A percentile compares a stretch with the other conserved stretches of the same genome.
Evolutionary conservation across 83 land plant species (phyloP).

Genomic region (Picea mariana): DNA sequence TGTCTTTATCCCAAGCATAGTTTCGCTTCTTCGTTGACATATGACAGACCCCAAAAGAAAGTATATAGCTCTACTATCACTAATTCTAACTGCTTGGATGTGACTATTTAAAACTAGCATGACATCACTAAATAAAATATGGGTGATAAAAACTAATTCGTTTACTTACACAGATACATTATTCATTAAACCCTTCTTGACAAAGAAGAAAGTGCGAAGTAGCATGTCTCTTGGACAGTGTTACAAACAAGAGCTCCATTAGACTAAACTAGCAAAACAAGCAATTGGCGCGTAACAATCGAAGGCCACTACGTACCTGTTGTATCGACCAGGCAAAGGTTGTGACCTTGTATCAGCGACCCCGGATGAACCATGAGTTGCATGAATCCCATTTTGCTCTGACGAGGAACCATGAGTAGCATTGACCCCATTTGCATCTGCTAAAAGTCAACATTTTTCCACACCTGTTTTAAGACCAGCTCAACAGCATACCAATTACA

Average conservation of each 20-base stretch:
- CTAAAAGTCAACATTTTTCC: constrained; percentile 8
- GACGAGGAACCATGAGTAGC: constrained; percentile 26
- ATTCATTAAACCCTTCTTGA: not conserved
- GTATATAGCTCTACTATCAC: too few species aligned
- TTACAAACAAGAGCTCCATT: not conserved
- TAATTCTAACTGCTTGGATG: too few species aligned
- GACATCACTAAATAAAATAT: too few species aligned
- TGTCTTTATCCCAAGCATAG: too few species aligned
- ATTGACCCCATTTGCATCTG: constrained; percentile 18
- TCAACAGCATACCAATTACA: not conserved
- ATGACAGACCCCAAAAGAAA: too few species aligned
- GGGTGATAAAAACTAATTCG: too few species aligned
- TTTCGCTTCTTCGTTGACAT: too few species aligned
- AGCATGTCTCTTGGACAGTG: not conserved
- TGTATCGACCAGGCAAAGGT: constrained; percentile 25
- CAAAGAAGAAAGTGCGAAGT: not conserved
- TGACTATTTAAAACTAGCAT: too few species aligned
- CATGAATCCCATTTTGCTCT: constrained; percentile 24
- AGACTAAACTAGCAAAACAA: not conserved
- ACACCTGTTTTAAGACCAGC: not conserved
- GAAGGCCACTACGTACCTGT: constrained; percentile 26
- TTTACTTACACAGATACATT: not conserved
- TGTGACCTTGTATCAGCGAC: constrained; percentile 18
- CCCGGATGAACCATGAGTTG: constrained; percentile 25
- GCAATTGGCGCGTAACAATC: too few species aligned